These are phyloP conservation scores for Boletus sp. DNA, from an alignment of 768 basidiomycete genomes.

Conservation along the genomic window DNA sequence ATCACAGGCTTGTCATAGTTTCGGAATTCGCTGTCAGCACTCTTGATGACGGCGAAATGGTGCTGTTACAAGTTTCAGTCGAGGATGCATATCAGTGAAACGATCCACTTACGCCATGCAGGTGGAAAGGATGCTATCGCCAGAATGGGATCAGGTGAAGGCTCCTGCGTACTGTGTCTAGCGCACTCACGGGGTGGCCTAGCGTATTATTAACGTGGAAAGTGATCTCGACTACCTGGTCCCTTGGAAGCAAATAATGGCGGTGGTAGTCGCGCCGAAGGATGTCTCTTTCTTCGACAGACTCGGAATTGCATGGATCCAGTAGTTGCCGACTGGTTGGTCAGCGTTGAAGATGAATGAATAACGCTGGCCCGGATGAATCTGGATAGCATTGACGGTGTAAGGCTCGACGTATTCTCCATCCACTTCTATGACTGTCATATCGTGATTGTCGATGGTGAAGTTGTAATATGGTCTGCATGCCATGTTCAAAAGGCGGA, in stretches of 20 bases:
- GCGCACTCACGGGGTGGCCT: conserved; percentile 31
- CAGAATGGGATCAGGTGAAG: not conserved
- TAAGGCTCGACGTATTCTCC: conserved; percentile 39
- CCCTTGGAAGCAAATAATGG: conserved; percentile 17
- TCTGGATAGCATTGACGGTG: conserved; percentile 38
- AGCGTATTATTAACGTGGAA: conserved; percentile 7
- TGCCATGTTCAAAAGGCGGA: conserved; percentile 37
- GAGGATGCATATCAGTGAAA: not conserved
- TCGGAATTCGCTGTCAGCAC: conserved; percentile 34
- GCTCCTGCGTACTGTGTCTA: too few relatives aligned
- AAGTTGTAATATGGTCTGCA: conserved; percentile 34
- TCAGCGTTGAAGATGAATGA: conserved; percentile 45
- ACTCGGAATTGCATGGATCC: conserved; percentile 10
- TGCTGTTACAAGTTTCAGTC: conserved; percentile 30
- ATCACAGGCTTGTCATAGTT: conserved; percentile 50
- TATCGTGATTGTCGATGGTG: conserved; percentile 24
- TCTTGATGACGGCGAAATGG: conserved; percentile 40
- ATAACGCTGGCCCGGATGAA: conserved; percentile 43
- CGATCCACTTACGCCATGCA: conserved; percentile 18
- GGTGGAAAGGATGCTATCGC: conserved; percentile 21
- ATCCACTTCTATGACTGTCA: conserved; percentile 44
- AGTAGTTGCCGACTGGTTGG: conserved; percentile 43
- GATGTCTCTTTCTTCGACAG: not conserved
- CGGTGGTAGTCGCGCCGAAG: conserved; percentile 2
- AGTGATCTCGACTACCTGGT: conserved; percentile 18